These are phyloP conservation scores for Trypethelium eluteriae DNA, from an alignment of 495 filamentous ascomycete species.

Conservation along the genomic window DNA sequence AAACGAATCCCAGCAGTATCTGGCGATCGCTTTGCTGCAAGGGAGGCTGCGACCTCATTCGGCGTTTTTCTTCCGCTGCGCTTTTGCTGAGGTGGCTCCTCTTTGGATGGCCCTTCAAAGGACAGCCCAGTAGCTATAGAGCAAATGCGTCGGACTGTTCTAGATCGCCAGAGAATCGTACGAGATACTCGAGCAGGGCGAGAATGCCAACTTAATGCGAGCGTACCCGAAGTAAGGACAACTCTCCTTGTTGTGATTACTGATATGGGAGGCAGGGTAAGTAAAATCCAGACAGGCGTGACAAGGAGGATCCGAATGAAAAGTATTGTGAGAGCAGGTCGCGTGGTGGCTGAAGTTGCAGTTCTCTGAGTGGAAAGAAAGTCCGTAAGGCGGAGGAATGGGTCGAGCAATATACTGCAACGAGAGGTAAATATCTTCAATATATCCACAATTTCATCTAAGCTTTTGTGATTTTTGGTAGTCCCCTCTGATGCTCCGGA, in stretches of 20 bases:
- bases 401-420: conserved; percentile 87
- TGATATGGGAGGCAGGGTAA: conserved; percentile 72
- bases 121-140: conserved; percentile 69
- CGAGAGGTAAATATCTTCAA: conserved; percentile 78
- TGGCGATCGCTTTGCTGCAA: conserved; percentile 41
- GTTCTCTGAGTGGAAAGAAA: conserved; percentile 88
- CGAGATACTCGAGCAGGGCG: conserved; percentile 76
- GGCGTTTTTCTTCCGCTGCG: conserved; percentile 24
- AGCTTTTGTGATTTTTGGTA: conserved; percentile 68
- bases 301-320: conserved; percentile 83
- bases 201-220: conserved; percentile 84
- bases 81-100: conserved; percentile 25
- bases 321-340: conserved; percentile 81
- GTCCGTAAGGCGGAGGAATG: conserved; percentile 77
- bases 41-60: conserved; percentile 30
- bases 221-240: conserved; percentile 67
- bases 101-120: conserved; percentile 39
- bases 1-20: conserved; percentile 75
- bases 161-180: conserved; percentile 84
- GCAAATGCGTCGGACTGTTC: conserved; percentile 56
- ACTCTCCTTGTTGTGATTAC: conserved; percentile 84
- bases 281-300: conserved; percentile 75
- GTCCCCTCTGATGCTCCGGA: conserved; percentile 47
- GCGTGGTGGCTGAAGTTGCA: conserved; percentile 83
- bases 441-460: conserved; percentile 95